These are phyloP conservation scores for Scortechinia acanthostroma DNA, from an alignment of 2,329 filamentous ascomycete species.

Conservation along the genomic window DNA sequence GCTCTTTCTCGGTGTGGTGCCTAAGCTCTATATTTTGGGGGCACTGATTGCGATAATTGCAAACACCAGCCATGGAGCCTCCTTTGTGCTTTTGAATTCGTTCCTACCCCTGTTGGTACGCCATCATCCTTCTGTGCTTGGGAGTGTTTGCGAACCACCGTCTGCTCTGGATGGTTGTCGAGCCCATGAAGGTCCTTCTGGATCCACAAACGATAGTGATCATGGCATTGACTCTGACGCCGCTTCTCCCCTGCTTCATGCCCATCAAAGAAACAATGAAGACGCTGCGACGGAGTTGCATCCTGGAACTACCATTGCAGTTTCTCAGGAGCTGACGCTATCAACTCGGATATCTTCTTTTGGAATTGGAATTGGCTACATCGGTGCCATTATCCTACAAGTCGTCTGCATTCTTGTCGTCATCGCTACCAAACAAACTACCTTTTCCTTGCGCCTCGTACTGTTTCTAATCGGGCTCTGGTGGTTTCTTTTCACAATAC, in stretches of 20 bases:
- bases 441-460: slow-evolving; percentile 78
- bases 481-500: slow-evolving; percentile 90
- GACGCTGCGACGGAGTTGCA: slow-evolving; percentile 11
- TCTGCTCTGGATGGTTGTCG: no score
- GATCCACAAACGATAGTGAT: no score
- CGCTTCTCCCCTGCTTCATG: neutral
- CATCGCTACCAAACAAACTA: slow-evolving; percentile 66
- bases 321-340: slow-evolving; percentile 66
- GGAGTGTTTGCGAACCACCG: no score
- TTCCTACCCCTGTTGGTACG: slow-evolving; percentile 87
- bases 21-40: slow-evolving; percentile 72
- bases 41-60: slow-evolving; percentile 80
- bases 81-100: slow-evolving; percentile 90
- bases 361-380: slow-evolving; percentile 90
- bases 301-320: slow-evolving; percentile 36
- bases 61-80: slow-evolving; percentile 90
- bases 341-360: slow-evolving; percentile 87
- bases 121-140: slow-evolving; percentile 57
- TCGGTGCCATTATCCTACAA: slow-evolving; percentile 78
- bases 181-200: no score
- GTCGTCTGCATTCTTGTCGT: slow-evolving; percentile 74
- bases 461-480: slow-evolving; percentile 81
- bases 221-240: neutral
- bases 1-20: slow-evolving; percentile 74
- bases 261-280: neutral